Evolutionary conservation across 208 protist genomes (phyloP).

Genomic region (Leptomonas pyrrhocoris): DNA sequence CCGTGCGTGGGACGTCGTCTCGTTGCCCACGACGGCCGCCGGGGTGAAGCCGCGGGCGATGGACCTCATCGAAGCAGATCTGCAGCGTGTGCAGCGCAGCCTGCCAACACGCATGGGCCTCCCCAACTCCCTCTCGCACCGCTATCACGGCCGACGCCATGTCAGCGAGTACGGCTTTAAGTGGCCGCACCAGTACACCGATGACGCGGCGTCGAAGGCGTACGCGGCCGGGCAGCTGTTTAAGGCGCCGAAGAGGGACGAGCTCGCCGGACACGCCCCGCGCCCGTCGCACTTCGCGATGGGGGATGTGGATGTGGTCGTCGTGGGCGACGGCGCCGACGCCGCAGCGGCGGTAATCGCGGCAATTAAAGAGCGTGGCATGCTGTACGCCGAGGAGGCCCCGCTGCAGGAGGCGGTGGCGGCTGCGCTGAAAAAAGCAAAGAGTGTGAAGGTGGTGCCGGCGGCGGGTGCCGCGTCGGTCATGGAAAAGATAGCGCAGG

Average conservation of each 20-base stretch:
- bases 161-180: conserved; percentile 85
- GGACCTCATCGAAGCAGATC: conserved; percentile 69
- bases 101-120: conserved; percentile 78
- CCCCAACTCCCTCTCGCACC: conserved; percentile 69
- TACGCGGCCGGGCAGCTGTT: conserved; percentile 83
- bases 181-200: conserved; percentile 69
- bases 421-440: conserved; percentile 39
- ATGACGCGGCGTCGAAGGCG: conserved; percentile 60
- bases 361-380: conserved; percentile 42
- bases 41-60: conserved; percentile 14
- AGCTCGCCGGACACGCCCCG: conserved; percentile 44
- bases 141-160: conserved; percentile 71
- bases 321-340: conserved; percentile 55
- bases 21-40: conserved; percentile 30
- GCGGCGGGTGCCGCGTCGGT: conserved; percentile 28
- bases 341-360: conserved; percentile 55
- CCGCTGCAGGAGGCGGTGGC: conserved; percentile 51
- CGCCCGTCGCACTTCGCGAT: conserved; percentile 63
- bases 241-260: conserved; percentile 47
- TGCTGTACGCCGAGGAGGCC: conserved; percentile 78
- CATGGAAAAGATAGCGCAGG: conserved; percentile 48
- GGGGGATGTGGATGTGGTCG: conserved; percentile 57
- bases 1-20: conserved; percentile 82
- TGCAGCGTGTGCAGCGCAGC: conserved; percentile 64
- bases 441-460: conserved; percentile 65